Evolutionary conservation across 192 early-diverging fungal species (phyloP).

Genomic region (Coemansia guatemalensis): DNA sequence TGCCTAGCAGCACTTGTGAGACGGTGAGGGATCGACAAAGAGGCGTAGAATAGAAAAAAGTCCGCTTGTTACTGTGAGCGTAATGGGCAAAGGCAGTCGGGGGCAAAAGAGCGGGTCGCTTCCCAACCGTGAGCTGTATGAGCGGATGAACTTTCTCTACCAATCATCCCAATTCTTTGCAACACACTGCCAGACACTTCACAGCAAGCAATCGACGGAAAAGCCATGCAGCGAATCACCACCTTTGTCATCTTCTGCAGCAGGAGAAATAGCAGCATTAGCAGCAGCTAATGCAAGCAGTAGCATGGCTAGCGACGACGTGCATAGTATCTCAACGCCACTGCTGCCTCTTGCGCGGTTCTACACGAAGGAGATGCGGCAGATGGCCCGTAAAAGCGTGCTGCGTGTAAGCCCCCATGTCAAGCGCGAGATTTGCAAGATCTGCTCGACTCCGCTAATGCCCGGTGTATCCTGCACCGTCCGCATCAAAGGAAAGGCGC

Average conservation of each 20-base stretch:
- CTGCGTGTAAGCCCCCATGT: constrained; percentile 47
- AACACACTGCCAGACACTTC: too few species aligned
- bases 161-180: constrained; percentile 45
- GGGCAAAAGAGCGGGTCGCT: constrained; percentile 16
- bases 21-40: too few species aligned
- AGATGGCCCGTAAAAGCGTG: constrained; percentile 45
- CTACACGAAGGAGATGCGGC: constrained; percentile 43
- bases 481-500: constrained; percentile 29
- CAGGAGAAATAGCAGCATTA: constrained; percentile 5
- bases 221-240: too few species aligned
- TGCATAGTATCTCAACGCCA: not conserved
- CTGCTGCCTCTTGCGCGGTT: constrained; percentile 38
- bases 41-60: too few species aligned
- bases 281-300: not conserved
- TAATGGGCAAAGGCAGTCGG: constrained; percentile 9
- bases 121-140: constrained; percentile 44
- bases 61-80: not conserved
- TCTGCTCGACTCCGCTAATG: constrained; percentile 26
- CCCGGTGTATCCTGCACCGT: constrained; percentile 39
- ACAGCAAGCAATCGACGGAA: too few species aligned
- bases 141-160: constrained; percentile 51
- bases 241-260: too few species aligned
- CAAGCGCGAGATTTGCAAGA: constrained; percentile 37
- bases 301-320: not conserved
- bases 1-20: too few species aligned